Evolutionary conservation across 2,329 filamentous ascomycete species (phyloP), one percentile per base, ranked within the genome.

Genomic region (Colletotrichum lindemuthianum): DNA sequence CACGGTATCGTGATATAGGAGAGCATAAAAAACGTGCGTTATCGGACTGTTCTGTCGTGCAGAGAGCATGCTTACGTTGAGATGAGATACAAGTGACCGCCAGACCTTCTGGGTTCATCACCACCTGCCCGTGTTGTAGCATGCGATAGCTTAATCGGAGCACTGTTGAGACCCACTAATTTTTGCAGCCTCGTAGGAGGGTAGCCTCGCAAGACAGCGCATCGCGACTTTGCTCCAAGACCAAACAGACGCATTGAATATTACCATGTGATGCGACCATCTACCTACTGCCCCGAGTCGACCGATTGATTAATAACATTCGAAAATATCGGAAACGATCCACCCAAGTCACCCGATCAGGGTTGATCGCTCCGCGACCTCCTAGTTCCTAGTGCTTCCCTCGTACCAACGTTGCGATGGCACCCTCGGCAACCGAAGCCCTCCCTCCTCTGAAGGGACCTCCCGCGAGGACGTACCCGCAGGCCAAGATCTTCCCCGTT

Each of bases 401-500:
- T 58, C 60, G 32, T 51, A 60, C 58, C 32, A 40, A 43, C 55
- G 43, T 65, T 57, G 50, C 53, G 55, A 87, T 87, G 84, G 80
- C 84, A 68, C 85, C 85, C 63, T 84, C 85, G 57, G 86, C 82
- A 39, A 76, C 82, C 69, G 84, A 83, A 68, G 78, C 78, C 65
- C 77, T 78, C 55, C 74, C 73, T 67, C 71, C 74, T 66, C 72
- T 71, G 70, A 67, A 73, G 73, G 70, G 74, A 77, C 77, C 69
- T 75, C 77, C 59, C 70, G 78, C 78, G 73, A 80, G 77, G 73
- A 79, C 73, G 63, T 85, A 83, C 68, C 82, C 86, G 59, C 79
- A 86, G 40, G 79, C 86, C 66, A 82, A 81, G 45, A 82, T 90
- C 57, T 88, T 87, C 69, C 81, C 82, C n/a, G 84, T 88, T 63